These are phyloP conservation scores for Bacidia rubella DNA, from an alignment of 495 filamentous ascomycete species.

Conservation along the genomic window DNA sequence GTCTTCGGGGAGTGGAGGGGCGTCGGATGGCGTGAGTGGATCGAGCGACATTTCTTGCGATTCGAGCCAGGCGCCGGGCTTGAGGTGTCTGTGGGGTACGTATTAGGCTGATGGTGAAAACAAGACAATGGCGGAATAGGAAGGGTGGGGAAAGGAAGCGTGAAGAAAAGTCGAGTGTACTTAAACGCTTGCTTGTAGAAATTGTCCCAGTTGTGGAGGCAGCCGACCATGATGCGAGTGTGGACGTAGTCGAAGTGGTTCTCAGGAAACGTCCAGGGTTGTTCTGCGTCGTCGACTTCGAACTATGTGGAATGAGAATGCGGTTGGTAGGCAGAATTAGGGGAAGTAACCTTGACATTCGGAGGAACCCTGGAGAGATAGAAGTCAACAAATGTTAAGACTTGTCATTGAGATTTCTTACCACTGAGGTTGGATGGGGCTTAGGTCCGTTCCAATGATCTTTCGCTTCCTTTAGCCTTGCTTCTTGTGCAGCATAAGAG, in stretches of 20 bases:
- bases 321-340: neutral
- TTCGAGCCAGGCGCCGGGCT: constrained; percentile 55
- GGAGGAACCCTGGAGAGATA: constrained; percentile 28
- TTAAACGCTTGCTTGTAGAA: constrained; percentile 23
- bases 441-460: constrained; percentile 34
- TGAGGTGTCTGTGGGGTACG: constrained; percentile 31
- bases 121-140: neutral
- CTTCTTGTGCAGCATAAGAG: neutral
- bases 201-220: constrained; percentile 43
- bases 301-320: too few species aligned
- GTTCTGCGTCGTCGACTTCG: constrained; percentile 34
- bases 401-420: neutral
- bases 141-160: neutral
- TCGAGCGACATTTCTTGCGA: constrained; percentile 40
- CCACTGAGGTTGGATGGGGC: constrained; percentile 30
- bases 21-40: constrained; percentile 24
- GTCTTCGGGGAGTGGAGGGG: constrained; percentile 14
- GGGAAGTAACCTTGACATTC: constrained; percentile 30
- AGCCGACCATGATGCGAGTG: constrained; percentile 39
- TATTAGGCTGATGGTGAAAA: neutral
- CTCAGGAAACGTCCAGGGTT: constrained; percentile 32
- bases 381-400: neutral
- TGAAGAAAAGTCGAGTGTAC: constrained; percentile 9
- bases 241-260: constrained; percentile 50
- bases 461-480: neutral